These are phyloP conservation scores for Arthrobotrys musiformis DNA, from an alignment of 2,329 filamentous ascomycete genomes.

Conservation along the genomic window DNA sequence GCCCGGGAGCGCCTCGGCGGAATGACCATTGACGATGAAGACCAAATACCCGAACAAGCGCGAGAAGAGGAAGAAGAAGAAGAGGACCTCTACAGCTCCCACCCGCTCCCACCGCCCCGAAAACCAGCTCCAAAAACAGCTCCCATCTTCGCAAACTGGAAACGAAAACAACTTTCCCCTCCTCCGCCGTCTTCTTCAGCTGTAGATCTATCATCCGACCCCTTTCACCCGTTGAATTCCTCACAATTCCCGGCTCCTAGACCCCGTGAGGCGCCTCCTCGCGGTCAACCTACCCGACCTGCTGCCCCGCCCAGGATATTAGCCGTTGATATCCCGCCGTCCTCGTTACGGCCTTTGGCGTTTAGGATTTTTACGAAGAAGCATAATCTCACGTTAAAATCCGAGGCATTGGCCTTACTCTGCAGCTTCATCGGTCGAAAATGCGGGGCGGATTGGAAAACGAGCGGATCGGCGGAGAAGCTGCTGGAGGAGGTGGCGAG, in stretches of 20 bases:
- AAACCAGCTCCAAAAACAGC: constrained; percentile 46
- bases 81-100: constrained; percentile 38
- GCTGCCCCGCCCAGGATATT: constrained; percentile 69
- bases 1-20: constrained; percentile 31
- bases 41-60: background rate
- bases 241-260: constrained; percentile 51
- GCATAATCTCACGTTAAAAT: constrained; percentile 90
- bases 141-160: constrained; percentile 41
- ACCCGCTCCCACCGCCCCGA: constrained; percentile 40
- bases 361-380: constrained; percentile 98
- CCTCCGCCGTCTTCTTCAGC: constrained; percentile 63
- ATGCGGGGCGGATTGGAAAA: constrained; percentile 95
- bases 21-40: constrained; percentile 48
- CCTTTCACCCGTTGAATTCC: constrained; percentile 42
- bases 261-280: constrained; percentile 36
- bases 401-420: constrained; percentile 83
- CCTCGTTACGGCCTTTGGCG: constrained; percentile 86
- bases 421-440: constrained; percentile 91
- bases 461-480: constrained; percentile 90
- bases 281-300: constrained; percentile 42
- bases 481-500: constrained; percentile 91
- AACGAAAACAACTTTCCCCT: constrained; percentile 60
- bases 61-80: background rate
- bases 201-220: constrained; percentile 58
- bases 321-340: constrained; percentile 86